phyloP scores from a whole-genome alignment of 176 grass and related monocot species.

The Musa troglodytarum region DNA sequence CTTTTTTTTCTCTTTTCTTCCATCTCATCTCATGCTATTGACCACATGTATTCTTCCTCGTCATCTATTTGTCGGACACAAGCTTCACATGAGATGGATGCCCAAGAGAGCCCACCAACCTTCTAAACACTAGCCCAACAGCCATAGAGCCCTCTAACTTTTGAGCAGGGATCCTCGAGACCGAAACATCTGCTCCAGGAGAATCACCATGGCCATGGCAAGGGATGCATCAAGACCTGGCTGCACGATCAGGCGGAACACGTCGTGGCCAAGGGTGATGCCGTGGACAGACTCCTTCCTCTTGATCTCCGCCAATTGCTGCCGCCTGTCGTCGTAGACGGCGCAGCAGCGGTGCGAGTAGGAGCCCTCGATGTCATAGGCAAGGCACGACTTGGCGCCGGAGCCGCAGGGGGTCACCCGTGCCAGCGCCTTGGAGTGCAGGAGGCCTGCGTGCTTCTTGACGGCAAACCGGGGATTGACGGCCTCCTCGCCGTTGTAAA shows the following conservation, averaged over 20 bases:
- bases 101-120: not conserved
- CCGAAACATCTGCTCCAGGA: slow-evolving; percentile 65
- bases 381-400: not conserved
- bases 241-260: slow-evolving; percentile 16
- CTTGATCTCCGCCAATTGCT: slow-evolving; percentile 12
- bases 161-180: not conserved
- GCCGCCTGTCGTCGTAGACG: slow-evolving; percentile 32
- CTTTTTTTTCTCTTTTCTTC: not conserved
- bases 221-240: slow-evolving; percentile 29
- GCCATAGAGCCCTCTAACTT: not conserved
- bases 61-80: too few species aligned
- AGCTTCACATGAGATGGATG: slow-evolving; percentile 2
- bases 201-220: slow-evolving; percentile 60
- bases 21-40: not conserved
- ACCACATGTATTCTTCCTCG: not conserved
- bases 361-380: slow-evolving; percentile 52
- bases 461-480: slow-evolving; percentile 10
- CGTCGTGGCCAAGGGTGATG: slow-evolving; percentile 13
- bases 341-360: slow-evolving; percentile 48
- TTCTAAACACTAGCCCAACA: not conserved
- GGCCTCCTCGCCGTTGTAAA: slow-evolving; percentile 22
- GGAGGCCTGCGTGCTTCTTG: slow-evolving; percentile 16
- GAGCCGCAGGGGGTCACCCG: slow-evolving; percentile 24
- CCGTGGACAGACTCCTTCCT: slow-evolving; percentile 16
- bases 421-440: slow-evolving; percentile 28